Evolutionary conservation across 148 eudicot species (phyloP), one percentile per base, ranked within the genome.

Genomic region (Beta vulgaris): DNA sequence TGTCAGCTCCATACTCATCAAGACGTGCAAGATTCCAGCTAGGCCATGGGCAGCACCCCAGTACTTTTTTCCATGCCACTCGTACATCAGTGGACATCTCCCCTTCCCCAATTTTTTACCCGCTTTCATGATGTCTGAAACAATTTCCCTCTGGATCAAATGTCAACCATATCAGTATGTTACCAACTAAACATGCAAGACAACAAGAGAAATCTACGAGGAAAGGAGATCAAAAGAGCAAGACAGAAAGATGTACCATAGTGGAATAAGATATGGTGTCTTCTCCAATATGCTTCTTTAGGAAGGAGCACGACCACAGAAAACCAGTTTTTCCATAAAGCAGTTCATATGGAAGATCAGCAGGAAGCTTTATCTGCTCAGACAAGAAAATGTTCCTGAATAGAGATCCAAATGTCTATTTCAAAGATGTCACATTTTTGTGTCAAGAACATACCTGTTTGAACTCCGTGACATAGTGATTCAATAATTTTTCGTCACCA

Each of bases 31-130:
- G 70, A 93, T 91, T 75, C 98, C 97, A 25, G 97, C 91, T 76
- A 93, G 77, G 29, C 98, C 98, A 82, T 94, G 97, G 61, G 98
- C 98, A 23, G 93, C 93, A 51, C 98, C 98, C 97, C 90, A 88
- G 71, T 94, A 91, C 76, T 78, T 87, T 76, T 91, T 83, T 37
- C 93, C 97, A 55, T 87, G 81, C 95, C 95, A 90, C 79, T 94
- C 97, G 77, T 82, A 91, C 98, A 91, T 94, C 76, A 94, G 87
- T 7, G 90, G 92, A 40, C 90, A 88, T 77, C 81, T 74, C 75
- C 81, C 85, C 71, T 82, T 87, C 44, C 81, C 91, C 78, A 90
- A 29, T 76, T 73, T 73, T 78, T 87, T 83, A 55, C 97, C 97
- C 8, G 81, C 81, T 63, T 82, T 82, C 40, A 92, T 88, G 19